These are phyloP conservation scores for Pythium scleroteichum DNA, from an alignment of 352 stramenopile species.

Conservation along the genomic window DNA sequence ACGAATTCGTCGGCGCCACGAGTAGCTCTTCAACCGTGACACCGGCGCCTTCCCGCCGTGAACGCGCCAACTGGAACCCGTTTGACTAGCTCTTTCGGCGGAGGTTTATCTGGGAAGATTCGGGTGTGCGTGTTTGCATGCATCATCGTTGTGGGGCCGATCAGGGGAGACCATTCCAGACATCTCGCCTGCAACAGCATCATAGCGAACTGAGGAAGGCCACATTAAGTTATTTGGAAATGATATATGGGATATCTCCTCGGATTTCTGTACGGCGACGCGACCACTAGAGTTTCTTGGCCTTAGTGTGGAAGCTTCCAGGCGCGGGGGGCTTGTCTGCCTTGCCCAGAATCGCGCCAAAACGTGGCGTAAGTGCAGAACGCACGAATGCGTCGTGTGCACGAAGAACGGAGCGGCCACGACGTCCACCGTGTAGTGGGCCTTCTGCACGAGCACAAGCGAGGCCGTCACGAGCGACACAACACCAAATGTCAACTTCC, in stretches of 20 bases:
- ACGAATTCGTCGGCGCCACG: conserved; percentile 1
- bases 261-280: neutral
- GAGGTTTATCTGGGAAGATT: neutral
- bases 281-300: conserved; percentile 8
- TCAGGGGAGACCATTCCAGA: too few relatives aligned
- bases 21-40: too few relatives aligned
- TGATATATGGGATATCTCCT: conserved; percentile 1
- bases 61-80: conserved; percentile 26
- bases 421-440: conserved; percentile 41
- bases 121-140: conserved; percentile 19
- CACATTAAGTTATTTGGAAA: conserved; percentile 3
- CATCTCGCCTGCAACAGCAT: too few relatives aligned
- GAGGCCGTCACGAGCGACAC: conserved; percentile 28
- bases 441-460: conserved; percentile 37
- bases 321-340: conserved; percentile 5
- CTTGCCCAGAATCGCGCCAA: conserved; percentile 4
- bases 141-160: neutral
- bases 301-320: conserved; percentile 4
- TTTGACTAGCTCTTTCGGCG: conserved; percentile 18
- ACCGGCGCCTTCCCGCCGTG: conserved; percentile 5
- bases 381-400: conserved; percentile 32
- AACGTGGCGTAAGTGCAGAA: conserved; percentile 10
- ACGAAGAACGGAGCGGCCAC: conserved; percentile 43
- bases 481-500: conserved; percentile 30
- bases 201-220: neutral